Evolutionary conservation across 177 flowering plant species (phyloP).

Genomic region (Vitis hybrid): DNA sequence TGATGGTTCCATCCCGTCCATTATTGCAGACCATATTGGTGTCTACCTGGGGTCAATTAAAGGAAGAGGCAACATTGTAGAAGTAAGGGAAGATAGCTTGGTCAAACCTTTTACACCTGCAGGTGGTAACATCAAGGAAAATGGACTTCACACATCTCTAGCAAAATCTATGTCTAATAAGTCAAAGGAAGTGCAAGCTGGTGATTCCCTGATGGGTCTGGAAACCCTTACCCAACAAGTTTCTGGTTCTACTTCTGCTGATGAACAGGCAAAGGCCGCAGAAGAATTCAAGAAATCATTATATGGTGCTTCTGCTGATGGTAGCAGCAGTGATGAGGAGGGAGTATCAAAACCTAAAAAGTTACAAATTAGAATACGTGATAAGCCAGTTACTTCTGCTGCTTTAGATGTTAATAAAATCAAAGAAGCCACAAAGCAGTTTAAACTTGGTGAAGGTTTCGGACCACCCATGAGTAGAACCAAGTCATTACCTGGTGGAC

Average conservation of each 20-base stretch:
- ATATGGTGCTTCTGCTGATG: slow-evolving; percentile 74
- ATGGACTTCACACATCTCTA: slow-evolving; percentile 43
- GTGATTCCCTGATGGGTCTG: slow-evolving; percentile 55
- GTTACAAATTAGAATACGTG: slow-evolving; percentile 80
- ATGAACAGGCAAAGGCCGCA: slow-evolving; percentile 93
- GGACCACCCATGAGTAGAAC: slow-evolving; percentile 71
- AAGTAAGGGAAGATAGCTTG: slow-evolving; percentile 88
- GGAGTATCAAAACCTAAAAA: slow-evolving; percentile 70
- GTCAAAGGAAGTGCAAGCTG: slow-evolving; percentile 35
- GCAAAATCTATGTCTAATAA: slow-evolving; percentile 35
- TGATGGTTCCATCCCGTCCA: slow-evolving; percentile 91
- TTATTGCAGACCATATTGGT: slow-evolving; percentile 88
- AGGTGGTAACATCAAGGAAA: slow-evolving; percentile 40
- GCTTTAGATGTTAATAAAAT: slow-evolving; percentile 92
- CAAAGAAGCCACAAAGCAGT: slow-evolving; percentile 91
- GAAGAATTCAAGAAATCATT: slow-evolving; percentile 92
- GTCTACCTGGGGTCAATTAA: slow-evolving; percentile 87
- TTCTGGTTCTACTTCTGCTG: slow-evolving; percentile 51
- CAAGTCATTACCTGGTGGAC: slow-evolving; percentile 59
- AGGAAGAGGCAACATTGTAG: slow-evolving; percentile 93
- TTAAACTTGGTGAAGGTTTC: slow-evolving; percentile 81
- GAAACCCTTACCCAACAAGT: slow-evolving; percentile 50
- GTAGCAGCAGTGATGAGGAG: slow-evolving; percentile 95
- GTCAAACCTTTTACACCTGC: slow-evolving; percentile 67
- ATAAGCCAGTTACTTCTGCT: slow-evolving; percentile 74